Conservation (phyloP, 176 grass and related monocot genomes). For the Typha latifolia region DNA sequence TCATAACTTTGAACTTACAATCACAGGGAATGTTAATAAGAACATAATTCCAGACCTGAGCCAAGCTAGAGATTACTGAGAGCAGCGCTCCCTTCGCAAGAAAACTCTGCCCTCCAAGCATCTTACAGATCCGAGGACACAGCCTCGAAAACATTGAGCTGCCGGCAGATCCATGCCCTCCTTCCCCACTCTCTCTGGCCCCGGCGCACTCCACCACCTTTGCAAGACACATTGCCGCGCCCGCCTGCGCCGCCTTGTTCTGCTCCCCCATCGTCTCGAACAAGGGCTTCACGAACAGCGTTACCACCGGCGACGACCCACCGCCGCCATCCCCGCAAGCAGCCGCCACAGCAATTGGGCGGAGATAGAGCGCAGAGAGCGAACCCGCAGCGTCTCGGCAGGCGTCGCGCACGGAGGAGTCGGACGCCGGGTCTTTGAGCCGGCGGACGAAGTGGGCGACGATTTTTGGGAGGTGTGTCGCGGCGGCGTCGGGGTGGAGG, state of each 20-base stretch:
- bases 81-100: conserved; percentile 80
- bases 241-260: conserved; percentile 77
- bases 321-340: conserved; percentile 20
- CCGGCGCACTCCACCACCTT: conserved; percentile 66
- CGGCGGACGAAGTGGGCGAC: conserved; percentile 55
- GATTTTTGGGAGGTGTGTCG: conserved; percentile 66
- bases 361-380: conserved; percentile 65
- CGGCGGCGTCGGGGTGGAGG: conserved; percentile 41
- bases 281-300: conserved; percentile 72
- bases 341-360: conserved; percentile 15
- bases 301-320: conserved; percentile 24
- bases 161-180: not conserved
- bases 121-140: conserved; percentile 69
- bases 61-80: conserved; percentile 59
- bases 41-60: conserved; percentile 32
- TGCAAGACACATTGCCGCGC: conserved; percentile 69
- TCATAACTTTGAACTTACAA: not conserved
- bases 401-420: conserved; percentile 69
- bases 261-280: conserved; percentile 92
- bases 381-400: conserved; percentile 58
- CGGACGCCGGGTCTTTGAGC: conserved; percentile 71
- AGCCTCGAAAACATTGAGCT: conserved; percentile 54
- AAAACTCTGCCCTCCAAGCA: conserved; percentile 65
- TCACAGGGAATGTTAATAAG: conserved; percentile 1
- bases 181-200: conserved; percentile 22